Conservation (phyloP, 805 yeast species). For the Pichia rugopelliculosa region DNA sequence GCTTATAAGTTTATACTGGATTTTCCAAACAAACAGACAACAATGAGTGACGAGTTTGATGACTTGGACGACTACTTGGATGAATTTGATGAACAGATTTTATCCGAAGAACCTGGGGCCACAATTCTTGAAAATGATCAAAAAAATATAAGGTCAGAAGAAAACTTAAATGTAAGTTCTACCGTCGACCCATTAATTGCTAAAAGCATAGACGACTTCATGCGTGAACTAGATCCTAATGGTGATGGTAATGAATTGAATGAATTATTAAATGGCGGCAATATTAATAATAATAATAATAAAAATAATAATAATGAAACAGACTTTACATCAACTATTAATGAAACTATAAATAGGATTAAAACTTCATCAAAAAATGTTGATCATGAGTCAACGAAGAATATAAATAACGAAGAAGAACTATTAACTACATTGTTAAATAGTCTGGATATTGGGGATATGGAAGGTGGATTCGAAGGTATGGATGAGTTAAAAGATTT, state of each 20-base stretch:
- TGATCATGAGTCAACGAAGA: constrained; percentile 44
- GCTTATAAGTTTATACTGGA: no score
- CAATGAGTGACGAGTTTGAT: constrained; percentile 49
- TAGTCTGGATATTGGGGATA: constrained; percentile 39
- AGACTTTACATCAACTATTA: constrained; percentile 51
- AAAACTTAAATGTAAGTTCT: background rate
- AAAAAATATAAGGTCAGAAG: background rate
- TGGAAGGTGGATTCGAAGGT: constrained; percentile 1
- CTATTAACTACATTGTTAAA: constrained; percentile 55
- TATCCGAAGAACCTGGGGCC: constrained; percentile 55
- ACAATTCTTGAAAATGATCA: constrained; percentile 13
- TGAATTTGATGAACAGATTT: constrained; percentile 69
- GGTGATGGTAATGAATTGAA: constrained; percentile 17
- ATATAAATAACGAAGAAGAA: constrained; percentile 35
- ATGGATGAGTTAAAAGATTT: constrained; percentile 29
- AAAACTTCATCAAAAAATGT: constrained; percentile 69
- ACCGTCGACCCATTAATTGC: constrained; percentile 3
- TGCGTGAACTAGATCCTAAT: constrained; percentile 10
- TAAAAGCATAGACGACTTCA: constrained; percentile 13
- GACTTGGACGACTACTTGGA: constrained; percentile 81
- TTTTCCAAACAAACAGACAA: background rate
- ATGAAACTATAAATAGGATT: constrained; percentile 72
- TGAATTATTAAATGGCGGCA: constrained; percentile 17
- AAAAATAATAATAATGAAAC: constrained; percentile 28
- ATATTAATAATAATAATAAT: constrained; percentile 14